These are phyloP conservation scores for Claviceps capensis DNA, from an alignment of 2,329 filamentous ascomycete species.

Conservation along the genomic window DNA sequence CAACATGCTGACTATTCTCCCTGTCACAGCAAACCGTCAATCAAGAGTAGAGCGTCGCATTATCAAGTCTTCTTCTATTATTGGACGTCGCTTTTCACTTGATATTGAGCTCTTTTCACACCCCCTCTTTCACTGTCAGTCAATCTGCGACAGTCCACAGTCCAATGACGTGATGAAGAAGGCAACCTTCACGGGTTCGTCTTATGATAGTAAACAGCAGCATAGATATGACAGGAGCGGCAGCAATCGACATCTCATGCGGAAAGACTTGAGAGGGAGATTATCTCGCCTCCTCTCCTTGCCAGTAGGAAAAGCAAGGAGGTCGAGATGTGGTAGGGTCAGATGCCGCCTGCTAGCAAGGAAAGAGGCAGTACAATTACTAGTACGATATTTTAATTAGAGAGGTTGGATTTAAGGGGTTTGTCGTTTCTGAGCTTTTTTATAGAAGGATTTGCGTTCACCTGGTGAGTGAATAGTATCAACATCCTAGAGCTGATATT, in stretches of 20 bases:
- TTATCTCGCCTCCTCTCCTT: no score
- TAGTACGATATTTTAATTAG: background rate
- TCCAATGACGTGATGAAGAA: conserved; percentile 16
- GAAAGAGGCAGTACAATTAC: conserved; percentile 1
- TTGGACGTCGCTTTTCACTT: background rate
- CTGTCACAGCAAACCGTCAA: conserved; percentile 23
- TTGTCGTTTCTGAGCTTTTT: background rate
- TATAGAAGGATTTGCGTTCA: background rate
- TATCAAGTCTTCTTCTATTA: conserved; percentile 1
- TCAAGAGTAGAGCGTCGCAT: conserved; percentile 16
- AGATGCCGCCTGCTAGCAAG: background rate
- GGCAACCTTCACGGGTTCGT: conserved; percentile 8
- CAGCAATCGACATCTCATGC: background rate
- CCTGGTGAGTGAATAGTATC: background rate
- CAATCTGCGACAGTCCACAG: conserved; percentile 17
- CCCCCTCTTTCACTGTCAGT: background rate
- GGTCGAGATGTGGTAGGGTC: background rate
- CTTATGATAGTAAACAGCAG: conserved; percentile 14
- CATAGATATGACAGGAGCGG: conserved; percentile 8
- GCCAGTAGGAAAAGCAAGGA: background rate
- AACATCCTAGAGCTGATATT: background rate
- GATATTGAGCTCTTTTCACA: background rate
- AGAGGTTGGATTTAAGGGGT: background rate
- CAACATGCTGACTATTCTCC: background rate
- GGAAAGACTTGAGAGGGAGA: background rate